Evolutionary conservation across 2,329 filamentous ascomycete species (phyloP).

Genomic region (Tolypocladium amazonense): DNA sequence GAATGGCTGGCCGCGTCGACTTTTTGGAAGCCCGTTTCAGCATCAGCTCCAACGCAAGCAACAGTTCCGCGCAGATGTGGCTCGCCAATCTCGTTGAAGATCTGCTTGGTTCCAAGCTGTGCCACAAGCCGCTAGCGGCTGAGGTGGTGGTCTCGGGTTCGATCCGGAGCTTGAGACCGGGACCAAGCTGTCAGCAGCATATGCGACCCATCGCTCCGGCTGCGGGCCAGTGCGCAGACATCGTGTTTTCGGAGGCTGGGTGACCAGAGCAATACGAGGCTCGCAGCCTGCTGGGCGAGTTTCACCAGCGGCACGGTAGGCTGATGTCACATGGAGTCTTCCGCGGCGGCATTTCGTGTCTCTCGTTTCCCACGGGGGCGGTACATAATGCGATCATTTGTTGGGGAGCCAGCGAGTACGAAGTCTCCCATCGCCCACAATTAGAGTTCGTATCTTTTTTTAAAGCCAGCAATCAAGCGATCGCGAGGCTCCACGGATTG

Average conservation of each 20-base stretch:
- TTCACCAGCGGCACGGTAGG: background rate
- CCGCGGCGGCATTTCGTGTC: no score
- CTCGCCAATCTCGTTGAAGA: background rate
- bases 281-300: background rate
- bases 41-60: background rate
- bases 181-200: no score
- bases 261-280: background rate
- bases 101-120: background rate
- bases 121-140: background rate
- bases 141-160: background rate
- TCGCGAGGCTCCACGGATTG: background rate
- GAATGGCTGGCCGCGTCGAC: background rate
- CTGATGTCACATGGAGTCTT: background rate
- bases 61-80: background rate
- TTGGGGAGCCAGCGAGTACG: background rate
- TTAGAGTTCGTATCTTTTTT: background rate
- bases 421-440: background rate
- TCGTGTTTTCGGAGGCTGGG: background rate
- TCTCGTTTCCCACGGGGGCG: background rate
- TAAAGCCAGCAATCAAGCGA: background rate
- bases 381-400: background rate
- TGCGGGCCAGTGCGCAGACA: background rate
- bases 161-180: background rate
- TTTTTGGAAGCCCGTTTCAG: background rate
- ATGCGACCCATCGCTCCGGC: background rate